Percentiles rank a stretch among this genome's conserved stretches.
These are phyloP conservation scores for Anisogramma anomala DNA, from an alignment of 2,329 filamentous ascomycete species.

Conservation along the genomic window DNA sequence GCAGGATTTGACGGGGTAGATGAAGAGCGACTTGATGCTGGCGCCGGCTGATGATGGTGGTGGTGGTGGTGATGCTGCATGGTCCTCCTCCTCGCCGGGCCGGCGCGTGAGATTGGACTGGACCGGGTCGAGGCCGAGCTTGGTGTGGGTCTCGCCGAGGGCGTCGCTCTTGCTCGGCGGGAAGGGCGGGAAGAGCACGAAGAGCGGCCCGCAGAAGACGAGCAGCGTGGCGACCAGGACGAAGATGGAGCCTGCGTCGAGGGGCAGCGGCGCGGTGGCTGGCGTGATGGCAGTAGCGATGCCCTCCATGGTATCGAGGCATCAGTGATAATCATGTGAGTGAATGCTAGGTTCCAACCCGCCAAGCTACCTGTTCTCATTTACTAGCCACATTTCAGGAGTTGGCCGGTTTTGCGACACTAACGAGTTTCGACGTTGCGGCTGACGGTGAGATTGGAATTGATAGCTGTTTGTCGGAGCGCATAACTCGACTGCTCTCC, in stretches of 20 bases:
- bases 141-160: constrained; percentile 42
- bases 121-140: constrained; percentile 28
- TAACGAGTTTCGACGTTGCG: too few species aligned
- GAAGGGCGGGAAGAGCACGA: constrained; percentile 44
- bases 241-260: constrained; percentile 23
- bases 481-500: too few species aligned
- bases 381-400: too few species aligned
- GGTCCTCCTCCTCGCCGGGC: background rate
- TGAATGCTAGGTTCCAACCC: too few species aligned
- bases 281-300: background rate
- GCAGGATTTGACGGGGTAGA: constrained; percentile 80
- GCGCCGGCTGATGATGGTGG: constrained; percentile 15
- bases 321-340: too few species aligned
- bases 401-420: too few species aligned
- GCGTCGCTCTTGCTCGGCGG: constrained; percentile 41
- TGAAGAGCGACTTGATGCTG: constrained; percentile 51
- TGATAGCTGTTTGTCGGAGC: too few species aligned
- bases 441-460: too few species aligned
- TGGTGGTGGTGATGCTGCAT: constrained; percentile 4
- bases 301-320: constrained; percentile 5
- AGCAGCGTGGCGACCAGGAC: constrained; percentile 33
- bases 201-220: constrained; percentile 41
- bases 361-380: too few species aligned
- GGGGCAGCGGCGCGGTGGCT: constrained; percentile 12
- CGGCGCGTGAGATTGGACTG: constrained; percentile 27